Evolutionary conservation across 805 yeast species (phyloP).

Genomic region (Aciculoconidium aculeatum): DNA sequence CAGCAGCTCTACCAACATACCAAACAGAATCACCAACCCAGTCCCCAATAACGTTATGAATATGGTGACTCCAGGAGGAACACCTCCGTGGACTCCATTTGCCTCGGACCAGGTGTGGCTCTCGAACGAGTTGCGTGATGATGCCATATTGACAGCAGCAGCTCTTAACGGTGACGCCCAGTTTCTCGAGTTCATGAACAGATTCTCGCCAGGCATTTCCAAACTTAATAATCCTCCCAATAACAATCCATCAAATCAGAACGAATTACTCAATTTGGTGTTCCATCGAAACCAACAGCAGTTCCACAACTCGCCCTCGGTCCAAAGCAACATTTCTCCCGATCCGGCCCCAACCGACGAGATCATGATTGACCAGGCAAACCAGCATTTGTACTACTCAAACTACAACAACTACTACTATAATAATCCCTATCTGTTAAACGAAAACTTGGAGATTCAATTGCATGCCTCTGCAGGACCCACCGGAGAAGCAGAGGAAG

Average conservation of each 20-base stretch:
- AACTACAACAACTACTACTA: constrained; percentile 34
- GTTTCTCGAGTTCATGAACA: constrained; percentile 47
- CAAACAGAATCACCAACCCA: not conserved
- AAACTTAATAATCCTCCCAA: constrained; percentile 7
- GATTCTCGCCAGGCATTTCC: constrained; percentile 10
- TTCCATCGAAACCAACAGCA: constrained; percentile 40
- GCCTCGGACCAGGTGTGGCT: constrained; percentile 58
- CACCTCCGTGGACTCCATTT: constrained; percentile 4
- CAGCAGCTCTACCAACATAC: too few relatives aligned
- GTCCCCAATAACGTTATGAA: constrained; percentile 1
- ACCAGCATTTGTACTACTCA: constrained; percentile 33
- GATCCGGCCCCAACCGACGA: constrained; percentile 1
- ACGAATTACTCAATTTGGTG: constrained; percentile 46
- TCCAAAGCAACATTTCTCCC: constrained; percentile 5
- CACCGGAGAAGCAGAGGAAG: constrained; percentile 17
- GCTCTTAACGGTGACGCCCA: constrained; percentile 59
- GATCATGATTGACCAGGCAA: constrained; percentile 25
- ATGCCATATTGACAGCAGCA: constrained; percentile 68
- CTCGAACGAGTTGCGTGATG: constrained; percentile 64
- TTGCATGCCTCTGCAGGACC: constrained; percentile 32
- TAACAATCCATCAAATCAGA: constrained; percentile 33
- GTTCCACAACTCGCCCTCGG: constrained; percentile 5
- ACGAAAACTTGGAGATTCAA: constrained; percentile 36
- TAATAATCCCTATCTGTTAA: constrained; percentile 33
- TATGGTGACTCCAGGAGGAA: constrained; percentile 1